Conservation (phyloP, 2,329 filamentous ascomycete genomes). For the Fusarium armeniacum region DNA sequence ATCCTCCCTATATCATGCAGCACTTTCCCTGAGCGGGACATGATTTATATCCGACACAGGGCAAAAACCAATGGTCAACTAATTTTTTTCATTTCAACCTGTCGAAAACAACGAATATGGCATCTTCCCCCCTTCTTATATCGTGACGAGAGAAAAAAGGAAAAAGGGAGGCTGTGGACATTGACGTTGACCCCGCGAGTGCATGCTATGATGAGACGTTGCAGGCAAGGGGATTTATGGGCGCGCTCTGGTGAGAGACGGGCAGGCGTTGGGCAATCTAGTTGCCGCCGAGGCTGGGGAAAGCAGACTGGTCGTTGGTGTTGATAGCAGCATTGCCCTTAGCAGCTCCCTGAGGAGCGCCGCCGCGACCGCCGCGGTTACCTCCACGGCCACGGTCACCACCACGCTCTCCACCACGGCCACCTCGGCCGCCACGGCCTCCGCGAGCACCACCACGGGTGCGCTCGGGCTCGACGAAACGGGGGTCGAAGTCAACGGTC, state of each 20-base stretch:
- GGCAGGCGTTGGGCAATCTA: slow-evolving; percentile 52
- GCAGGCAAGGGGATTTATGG: slow-evolving; percentile 35
- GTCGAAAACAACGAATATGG: slow-evolving; percentile 53
- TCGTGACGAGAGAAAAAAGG: slow-evolving; percentile 20
- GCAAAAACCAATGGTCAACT: slow-evolving; percentile 51
- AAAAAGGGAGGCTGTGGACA: slow-evolving; percentile 37
- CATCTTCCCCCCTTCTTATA: slow-evolving; percentile 38
- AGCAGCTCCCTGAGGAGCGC: slow-evolving; percentile 54
- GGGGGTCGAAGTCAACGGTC: slow-evolving; percentile 88
- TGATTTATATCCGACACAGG: slow-evolving; percentile 43
- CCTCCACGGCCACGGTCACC: slow-evolving; percentile 54
- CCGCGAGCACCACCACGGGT: slow-evolving; percentile 66
- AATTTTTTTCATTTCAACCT: slow-evolving; percentile 49
- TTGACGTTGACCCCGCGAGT: slow-evolving; percentile 46
- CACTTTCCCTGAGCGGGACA: slow-evolving; percentile 35
- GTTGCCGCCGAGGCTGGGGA: slow-evolving; percentile 72
- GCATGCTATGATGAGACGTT: slow-evolving; percentile 36
- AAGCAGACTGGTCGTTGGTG: slow-evolving; percentile 69
- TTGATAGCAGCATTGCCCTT: slow-evolving; percentile 60
- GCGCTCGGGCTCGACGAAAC: slow-evolving; percentile 79
- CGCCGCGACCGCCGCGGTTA: slow-evolving; percentile 47
- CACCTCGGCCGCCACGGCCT: slow-evolving; percentile 59
- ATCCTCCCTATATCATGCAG: slow-evolving; percentile 38
- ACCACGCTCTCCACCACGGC: slow-evolving; percentile 61
- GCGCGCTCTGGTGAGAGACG: slow-evolving; percentile 34